Percentiles rank a stretch among this genome's conserved stretches.
phyloP scores from a whole-genome alignment of 768 basidiomycete species.

The Phlebiopsis flavidoalba region DNA sequence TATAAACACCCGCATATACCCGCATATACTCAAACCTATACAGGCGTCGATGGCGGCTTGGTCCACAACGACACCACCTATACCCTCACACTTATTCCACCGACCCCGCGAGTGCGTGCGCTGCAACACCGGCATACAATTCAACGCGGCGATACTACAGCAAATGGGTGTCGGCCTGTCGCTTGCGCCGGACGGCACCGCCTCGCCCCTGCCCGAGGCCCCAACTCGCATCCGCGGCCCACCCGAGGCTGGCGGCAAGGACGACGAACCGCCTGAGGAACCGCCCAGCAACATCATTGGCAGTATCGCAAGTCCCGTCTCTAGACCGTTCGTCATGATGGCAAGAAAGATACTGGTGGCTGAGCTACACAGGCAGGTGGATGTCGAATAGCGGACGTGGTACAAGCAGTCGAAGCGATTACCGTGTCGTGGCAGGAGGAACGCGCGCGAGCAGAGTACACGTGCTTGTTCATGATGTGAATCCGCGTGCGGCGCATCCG shows the following conservation, averaged over 20 bases:
- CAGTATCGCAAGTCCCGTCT: too few species aligned
- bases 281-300: too few species aligned
- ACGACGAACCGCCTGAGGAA: not conserved
- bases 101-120: slow-evolving; percentile 28
- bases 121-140: slow-evolving; percentile 21
- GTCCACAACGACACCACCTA: slow-evolving; percentile 19
- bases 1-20: not conserved
- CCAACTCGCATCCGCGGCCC: slow-evolving; percentile 1
- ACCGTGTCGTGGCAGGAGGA: not conserved
- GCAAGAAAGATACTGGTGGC: not conserved
- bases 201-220: not conserved
- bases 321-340: not conserved
- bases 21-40: not conserved
- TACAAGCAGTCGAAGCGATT: not conserved
- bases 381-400: not conserved
- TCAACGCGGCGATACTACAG: slow-evolving; percentile 20
- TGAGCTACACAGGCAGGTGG: not conserved
- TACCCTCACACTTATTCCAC: slow-evolving; percentile 25
- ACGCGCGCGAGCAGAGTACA: not conserved
- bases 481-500: not conserved
- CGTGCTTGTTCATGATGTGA: not conserved
- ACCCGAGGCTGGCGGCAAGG: not conserved
- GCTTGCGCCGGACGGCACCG: not conserved
- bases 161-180: slow-evolving; percentile 10
- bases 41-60: slow-evolving; percentile 29